Percentiles rank a stretch among this genome's conserved stretches.
phyloP scores from a whole-genome alignment of 495 filamentous ascomycete genomes.

The Tuber melanosporum region DNA sequence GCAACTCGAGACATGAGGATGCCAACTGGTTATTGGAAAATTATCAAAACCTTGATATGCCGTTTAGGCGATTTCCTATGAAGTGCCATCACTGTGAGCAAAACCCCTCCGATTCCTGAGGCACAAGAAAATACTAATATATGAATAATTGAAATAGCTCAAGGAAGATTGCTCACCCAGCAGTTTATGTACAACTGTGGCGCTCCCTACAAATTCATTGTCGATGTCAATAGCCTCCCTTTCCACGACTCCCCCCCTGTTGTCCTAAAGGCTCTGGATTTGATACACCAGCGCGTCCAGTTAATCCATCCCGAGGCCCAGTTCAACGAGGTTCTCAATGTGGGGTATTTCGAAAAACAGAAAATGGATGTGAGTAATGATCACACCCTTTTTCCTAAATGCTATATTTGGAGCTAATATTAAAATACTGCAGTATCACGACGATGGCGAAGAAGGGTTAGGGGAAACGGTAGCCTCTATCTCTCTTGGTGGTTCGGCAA shows the following conservation, averaged over 20 bases:
- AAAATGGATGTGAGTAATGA: slow-evolving; percentile 57
- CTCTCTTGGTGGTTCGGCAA: slow-evolving; percentile 62
- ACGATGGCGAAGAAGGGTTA: slow-evolving; percentile 72
- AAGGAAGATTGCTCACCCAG: slow-evolving; percentile 51
- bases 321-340: slow-evolving; percentile 69
- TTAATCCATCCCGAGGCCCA: slow-evolving; percentile 36
- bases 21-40: slow-evolving; percentile 58
- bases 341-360: slow-evolving; percentile 68
- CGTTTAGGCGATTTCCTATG: slow-evolving; percentile 53
- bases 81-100: slow-evolving; percentile 45
- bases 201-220: slow-evolving; percentile 75
- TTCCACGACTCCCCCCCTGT: slow-evolving; percentile 57
- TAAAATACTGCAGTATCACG: slow-evolving; percentile 60
- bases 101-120: background rate
- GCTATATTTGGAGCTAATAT: slow-evolving; percentile 29
- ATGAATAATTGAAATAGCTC: slow-evolving; percentile 31
- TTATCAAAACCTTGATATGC: slow-evolving; percentile 56
- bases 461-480: slow-evolving; percentile 71
- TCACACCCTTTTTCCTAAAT: background rate
- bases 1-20: slow-evolving; percentile 51
- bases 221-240: slow-evolving; percentile 55
- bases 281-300: slow-evolving; percentile 30
- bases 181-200: slow-evolving; percentile 74
- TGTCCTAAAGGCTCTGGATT: slow-evolving; percentile 51
- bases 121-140: background rate